Conservation (phyloP, 1,139 yeast species). For the Chernovozyma sophiae-reginae region DNA sequence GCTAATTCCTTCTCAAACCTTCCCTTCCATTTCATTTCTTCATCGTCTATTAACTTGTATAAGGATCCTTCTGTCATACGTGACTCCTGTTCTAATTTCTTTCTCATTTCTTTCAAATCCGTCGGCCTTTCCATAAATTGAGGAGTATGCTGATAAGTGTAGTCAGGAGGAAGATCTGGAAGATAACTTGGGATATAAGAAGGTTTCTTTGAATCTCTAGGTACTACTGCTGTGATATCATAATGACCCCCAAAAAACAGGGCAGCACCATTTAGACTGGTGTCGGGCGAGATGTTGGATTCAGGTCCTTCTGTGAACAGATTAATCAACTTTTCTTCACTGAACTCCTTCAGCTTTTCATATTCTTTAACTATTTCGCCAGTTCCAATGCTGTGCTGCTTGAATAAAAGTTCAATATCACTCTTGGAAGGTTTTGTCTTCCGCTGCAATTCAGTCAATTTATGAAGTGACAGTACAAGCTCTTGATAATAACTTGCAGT, state of each 20-base stretch:
- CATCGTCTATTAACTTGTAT: conserved; percentile 49
- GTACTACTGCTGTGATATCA: conserved; percentile 50
- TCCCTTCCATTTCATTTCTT: conserved; percentile 31
- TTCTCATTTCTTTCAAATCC: conserved; percentile 68
- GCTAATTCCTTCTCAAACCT: conserved; percentile 23
- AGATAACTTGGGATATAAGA: conserved; percentile 66
- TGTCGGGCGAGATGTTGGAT: neutral
- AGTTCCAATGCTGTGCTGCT: conserved; percentile 42
- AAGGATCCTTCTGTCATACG: conserved; percentile 75
- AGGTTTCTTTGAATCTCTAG: conserved; percentile 49
- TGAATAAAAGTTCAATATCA: conserved; percentile 52
- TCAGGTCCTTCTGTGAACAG: conserved; percentile 7
- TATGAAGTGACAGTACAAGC: conserved; percentile 44
- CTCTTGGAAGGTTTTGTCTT: conserved; percentile 54
- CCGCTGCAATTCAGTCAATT: conserved; percentile 64
- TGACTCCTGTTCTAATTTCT: conserved; percentile 74
- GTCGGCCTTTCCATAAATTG: conserved; percentile 58
- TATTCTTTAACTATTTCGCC: conserved; percentile 44
- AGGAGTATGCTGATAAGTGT: conserved; percentile 79
- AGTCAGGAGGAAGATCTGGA: conserved; percentile 90
- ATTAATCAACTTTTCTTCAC: conserved; percentile 6
- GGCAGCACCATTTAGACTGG: neutral
- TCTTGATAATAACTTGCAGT: conserved; percentile 49
- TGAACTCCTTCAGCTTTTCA: conserved; percentile 17
- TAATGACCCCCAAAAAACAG: conserved; percentile 44